A percentile compares a stretch with the other conserved stretches of the same genome.
Conservation (phyloP, 1,284 basidiomycete species). For the Fomitopsis betulina region DNA sequence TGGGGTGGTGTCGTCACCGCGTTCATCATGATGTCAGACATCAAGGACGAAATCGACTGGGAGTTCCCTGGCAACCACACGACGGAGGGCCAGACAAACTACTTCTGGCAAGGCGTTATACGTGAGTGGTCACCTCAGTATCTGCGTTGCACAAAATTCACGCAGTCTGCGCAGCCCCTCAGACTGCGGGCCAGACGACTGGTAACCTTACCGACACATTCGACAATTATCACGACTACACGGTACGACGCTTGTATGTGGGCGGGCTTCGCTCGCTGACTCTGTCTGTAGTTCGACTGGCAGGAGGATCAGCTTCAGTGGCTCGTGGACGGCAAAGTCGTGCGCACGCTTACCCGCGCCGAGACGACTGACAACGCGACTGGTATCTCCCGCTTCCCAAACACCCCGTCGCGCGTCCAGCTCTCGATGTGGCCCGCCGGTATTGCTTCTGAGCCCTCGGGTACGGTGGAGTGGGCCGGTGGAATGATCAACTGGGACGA, state of each 20-base stretch:
- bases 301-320: constrained; percentile 63
- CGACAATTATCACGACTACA: constrained; percentile 71
- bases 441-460: constrained; percentile 49
- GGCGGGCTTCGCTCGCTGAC: neutral
- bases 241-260: constrained; percentile 37
- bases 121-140: constrained; percentile 41
- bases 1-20: constrained; percentile 79
- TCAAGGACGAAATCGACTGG: constrained; percentile 88
- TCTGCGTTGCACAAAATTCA: neutral
- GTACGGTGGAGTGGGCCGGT: constrained; percentile 75
- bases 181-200: constrained; percentile 43
- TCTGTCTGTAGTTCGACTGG: constrained; percentile 64
- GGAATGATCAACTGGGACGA: constrained; percentile 77
- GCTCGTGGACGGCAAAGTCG: constrained; percentile 63
- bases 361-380: constrained; percentile 41
- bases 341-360: constrained; percentile 59
- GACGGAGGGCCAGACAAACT: constrained; percentile 70
- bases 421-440: constrained; percentile 81
- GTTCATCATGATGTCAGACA: constrained; percentile 81
- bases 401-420: constrained; percentile 74
- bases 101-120: constrained; percentile 73
- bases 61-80: constrained; percentile 68
- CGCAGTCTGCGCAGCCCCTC: constrained; percentile 26
- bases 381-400: constrained; percentile 60
- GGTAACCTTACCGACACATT: constrained; percentile 56